Evolutionary conservation across 2,329 filamentous ascomycete species (phyloP), one percentile per base, ranked within the genome.

Genomic region (Fusarium caatingaense): DNA sequence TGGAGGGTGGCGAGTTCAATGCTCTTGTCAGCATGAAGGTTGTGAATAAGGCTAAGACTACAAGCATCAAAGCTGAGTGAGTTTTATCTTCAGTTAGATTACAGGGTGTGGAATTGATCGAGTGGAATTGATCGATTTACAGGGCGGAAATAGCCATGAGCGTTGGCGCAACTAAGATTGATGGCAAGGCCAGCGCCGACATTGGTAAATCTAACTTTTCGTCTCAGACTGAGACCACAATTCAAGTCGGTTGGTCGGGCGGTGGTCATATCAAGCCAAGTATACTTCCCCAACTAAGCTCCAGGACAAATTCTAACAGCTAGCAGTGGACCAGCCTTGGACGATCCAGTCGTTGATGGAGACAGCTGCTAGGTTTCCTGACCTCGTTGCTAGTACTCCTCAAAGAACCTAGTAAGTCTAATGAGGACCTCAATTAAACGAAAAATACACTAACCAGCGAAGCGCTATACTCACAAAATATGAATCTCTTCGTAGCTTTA

Each of bases 401-500:
- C 56, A 59, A n/a, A 6, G 56, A 2, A 59, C 56, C 5, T 59
- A 54, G 56, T 58, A 11, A 27, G 25, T 8, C 3, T 9, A 7
- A 2, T 6, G 6, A 6, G 2, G 6, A 25, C 23, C 5, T 6
- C 8, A 6, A 25, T 8, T 25, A 2, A 6, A 6, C 6, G 2
- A 25, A 6, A 8, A 25, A 8, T 10, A 13, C 21, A 8, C 46
- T 51, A 8, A 51, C 15, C 4, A 27, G 6, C 21, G 0, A 6
- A 57, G 56, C 15, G 56, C 56, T 2, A 58, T 58, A 6, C 56
- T 58, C 1, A 58, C 56, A 18, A 58, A 58, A 6, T 58, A 58
- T 10, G 56, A 53, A 18, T 21, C 56, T 8, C 27, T 58, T 0
- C 46, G 46, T 3, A 58, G 46, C 28, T 58, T 58, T 15, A 58